Evolutionary conservation across 2,329 filamentous ascomycete species (phyloP), one percentile per base, ranked within the genome.

Genomic region (Fusarium mangiferae): DNA sequence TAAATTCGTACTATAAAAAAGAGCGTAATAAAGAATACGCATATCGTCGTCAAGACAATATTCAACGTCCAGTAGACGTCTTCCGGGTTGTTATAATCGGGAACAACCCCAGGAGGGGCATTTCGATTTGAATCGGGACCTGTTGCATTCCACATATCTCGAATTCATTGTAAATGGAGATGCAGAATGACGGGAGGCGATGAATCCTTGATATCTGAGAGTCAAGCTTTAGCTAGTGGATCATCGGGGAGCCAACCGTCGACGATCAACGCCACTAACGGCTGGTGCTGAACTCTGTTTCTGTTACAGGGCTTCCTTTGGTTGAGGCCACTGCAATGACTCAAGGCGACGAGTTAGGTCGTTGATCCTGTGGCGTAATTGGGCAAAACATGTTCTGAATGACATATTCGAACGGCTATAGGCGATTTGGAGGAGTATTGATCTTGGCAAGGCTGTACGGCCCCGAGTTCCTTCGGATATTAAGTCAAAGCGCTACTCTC

Each of bases 371-470:
- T 68, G 64, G 64, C 48, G 64, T 42, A 28, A 26, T 36, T 51
- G 20, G 22, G n/a, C 33, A 38, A 30, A 14, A 30, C 24, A 62
- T 26, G 28, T 36, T 42, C 2, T 35, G 36, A 28, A 24, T 62
- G 64, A 62, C 46, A 62, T 42, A 10, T 42, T 38, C 15, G 6
- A 30, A 24, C 13, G 17, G 18, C 18, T 20, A 15, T 8, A 24
- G 62, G 41, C 26, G 15, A 33, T 52, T 35, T 11, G 28, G 28
- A 30, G 14, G 14, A 41, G 7, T 18, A 42, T 35, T 9, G 84
- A 86, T 45, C 67, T 86, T 64, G 77, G 42, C 13, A 24, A 48
- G 39, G 55, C 41, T 48, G 55, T 41, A 15, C 9, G 18, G 45
- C 45, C 6, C 28, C 51, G 24, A 55, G 20, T 28, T 38, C 24